Evolutionary conservation across 2,329 filamentous ascomycete species (phyloP).

Genomic region (Ceratocystis cubensis): DNA sequence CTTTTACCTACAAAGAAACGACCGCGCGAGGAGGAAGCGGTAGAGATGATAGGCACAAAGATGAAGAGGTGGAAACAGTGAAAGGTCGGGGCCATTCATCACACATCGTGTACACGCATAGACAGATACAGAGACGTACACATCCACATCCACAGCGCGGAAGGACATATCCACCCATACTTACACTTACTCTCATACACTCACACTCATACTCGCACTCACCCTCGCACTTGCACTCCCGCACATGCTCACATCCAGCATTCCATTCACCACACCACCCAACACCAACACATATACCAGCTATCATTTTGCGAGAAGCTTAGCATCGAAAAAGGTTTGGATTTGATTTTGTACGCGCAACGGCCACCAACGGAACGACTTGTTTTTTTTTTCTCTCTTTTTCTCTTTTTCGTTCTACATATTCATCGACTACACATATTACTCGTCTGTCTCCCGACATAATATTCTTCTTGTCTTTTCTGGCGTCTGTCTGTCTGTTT

Average conservation of each 20-base stretch:
- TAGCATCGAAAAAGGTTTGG: constrained; percentile 2
- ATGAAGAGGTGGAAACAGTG: neutral
- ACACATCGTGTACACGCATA: too few species aligned
- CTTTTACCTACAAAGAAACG: too few species aligned
- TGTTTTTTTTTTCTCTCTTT: constrained; percentile 11
- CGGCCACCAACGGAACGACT: constrained; percentile 12
- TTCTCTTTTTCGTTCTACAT: too few species aligned
- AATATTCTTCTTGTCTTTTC: neutral
- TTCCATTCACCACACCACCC: neutral
- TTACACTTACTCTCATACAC: neutral
- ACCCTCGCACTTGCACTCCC: neutral
- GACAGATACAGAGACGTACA: too few species aligned
- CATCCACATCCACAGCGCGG: too few species aligned
- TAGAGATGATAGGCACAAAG: neutral
- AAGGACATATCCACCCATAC: too few species aligned
- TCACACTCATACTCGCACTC: neutral
- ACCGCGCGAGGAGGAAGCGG: neutral
- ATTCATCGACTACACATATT: neutral
- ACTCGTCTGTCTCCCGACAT: neutral
- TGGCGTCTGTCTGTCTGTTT: neutral
- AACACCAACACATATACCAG: neutral
- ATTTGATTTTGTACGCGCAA: constrained; percentile 12
- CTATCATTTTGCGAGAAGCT: neutral
- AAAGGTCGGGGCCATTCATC: neutral
- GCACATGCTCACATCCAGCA: neutral